Conservation (phyloP, 495 filamentous ascomycete genomes). For the Xylaria sp. region DNA sequence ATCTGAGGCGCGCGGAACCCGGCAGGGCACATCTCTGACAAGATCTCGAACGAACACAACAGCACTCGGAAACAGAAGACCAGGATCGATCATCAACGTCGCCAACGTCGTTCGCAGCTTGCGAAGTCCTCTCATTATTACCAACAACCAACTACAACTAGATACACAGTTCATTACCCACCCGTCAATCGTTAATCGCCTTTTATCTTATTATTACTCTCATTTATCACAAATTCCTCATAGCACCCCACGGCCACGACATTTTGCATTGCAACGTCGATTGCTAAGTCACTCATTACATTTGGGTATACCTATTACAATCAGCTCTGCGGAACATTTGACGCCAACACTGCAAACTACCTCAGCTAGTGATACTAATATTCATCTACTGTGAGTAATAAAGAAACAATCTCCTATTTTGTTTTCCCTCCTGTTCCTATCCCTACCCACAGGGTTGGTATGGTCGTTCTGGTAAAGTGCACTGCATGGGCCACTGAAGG, state of each 20-base stretch:
- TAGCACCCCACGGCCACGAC: background rate
- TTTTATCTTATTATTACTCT: conserved; percentile 5
- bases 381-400: conserved; percentile 15
- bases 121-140: conserved; percentile 21
- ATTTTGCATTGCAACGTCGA: background rate
- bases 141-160: too few relatives aligned
- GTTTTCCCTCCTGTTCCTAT: background rate
- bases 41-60: conserved; percentile 19
- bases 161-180: conserved; percentile 9
- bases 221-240: background rate
- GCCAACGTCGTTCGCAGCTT: conserved; percentile 11
- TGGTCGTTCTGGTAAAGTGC: background rate
- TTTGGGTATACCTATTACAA: background rate
- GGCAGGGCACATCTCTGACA: conserved; percentile 38
- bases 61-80: conserved; percentile 4
- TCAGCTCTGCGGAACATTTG: background rate
- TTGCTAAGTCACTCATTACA: conserved; percentile 11
- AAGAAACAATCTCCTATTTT: background rate
- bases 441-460: too few relatives aligned
- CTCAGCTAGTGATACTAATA: conserved; percentile 7
- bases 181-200: conserved; percentile 4
- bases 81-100: background rate
- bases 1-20: conserved; percentile 38
- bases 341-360: background rate
- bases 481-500: background rate